A percentile compares a stretch with the other conserved stretches of the same genome.
These are phyloP conservation scores for Isatis tinctoria DNA, from an alignment of 345 rosid genomes.

Conservation along the genomic window DNA sequence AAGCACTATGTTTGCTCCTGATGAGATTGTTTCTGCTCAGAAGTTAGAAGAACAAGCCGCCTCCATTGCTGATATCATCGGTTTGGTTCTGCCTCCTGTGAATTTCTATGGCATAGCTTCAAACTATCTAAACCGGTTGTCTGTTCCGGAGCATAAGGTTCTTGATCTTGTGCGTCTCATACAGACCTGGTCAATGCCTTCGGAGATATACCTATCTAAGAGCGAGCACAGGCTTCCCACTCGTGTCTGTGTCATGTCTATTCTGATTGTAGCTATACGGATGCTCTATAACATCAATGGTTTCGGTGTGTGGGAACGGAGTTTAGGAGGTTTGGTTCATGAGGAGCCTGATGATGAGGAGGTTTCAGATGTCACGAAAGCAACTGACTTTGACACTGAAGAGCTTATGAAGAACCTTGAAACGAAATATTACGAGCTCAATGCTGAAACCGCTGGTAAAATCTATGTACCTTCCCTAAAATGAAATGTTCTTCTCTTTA, in stretches of 20 bases:
- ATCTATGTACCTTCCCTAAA: neutral
- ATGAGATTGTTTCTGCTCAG: constrained; percentile 45
- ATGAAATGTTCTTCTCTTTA: neutral
- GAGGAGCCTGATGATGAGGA: constrained; percentile 17
- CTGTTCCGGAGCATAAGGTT: constrained; percentile 53
- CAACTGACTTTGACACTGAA: constrained; percentile 31
- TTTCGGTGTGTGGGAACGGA: constrained; percentile 56
- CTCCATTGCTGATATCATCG: constrained; percentile 53
- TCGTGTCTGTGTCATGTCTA: too few species aligned
- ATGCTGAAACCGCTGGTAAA: constrained; percentile 1
- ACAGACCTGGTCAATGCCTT: constrained; percentile 69
- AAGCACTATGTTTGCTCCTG: constrained; percentile 62
- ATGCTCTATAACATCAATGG: constrained; percentile 63
- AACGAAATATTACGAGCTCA: constrained; percentile 27
- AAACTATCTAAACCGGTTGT: constrained; percentile 48
- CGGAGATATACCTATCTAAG: constrained; percentile 67
- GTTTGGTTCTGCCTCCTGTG: constrained; percentile 65
- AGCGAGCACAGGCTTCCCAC: constrained; percentile 58
- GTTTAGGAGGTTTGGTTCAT: neutral
- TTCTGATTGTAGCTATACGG: constrained; percentile 52
- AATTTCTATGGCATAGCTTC: constrained; percentile 63
- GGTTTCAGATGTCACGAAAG: constrained; percentile 8
- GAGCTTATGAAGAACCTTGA: constrained; percentile 49
- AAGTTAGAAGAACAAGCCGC: constrained; percentile 60
- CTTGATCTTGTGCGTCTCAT: constrained; percentile 51